Evolutionary conservation across 179 eudicot genomes (phyloP).

Genomic region (Spinacia oleracea): DNA sequence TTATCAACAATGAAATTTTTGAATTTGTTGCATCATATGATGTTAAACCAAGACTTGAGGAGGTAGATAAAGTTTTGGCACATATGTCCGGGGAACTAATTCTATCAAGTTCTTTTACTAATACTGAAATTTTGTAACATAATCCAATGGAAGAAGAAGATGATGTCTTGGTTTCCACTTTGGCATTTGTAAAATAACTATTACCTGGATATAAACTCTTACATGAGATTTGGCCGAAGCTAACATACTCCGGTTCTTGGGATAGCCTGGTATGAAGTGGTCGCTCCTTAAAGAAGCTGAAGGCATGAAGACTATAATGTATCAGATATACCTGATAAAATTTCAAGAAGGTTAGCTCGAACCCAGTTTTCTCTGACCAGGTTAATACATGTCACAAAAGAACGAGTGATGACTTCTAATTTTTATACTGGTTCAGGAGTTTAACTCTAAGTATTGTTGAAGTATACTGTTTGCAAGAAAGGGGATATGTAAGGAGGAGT

Average conservation of each 20-base stretch:
- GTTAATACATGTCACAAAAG: background rate
- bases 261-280: background rate
- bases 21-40: constrained; percentile 37
- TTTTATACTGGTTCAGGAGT: background rate
- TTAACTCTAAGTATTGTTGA: too few relatives aligned
- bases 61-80: constrained; percentile 26
- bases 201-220: background rate
- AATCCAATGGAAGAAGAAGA: background rate
- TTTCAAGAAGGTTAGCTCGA: too few relatives aligned
- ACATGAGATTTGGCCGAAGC: background rate
- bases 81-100: constrained; percentile 24
- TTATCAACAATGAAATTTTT: constrained; percentile 26
- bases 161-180: background rate
- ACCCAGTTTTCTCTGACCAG: background rate
- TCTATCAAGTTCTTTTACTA: constrained; percentile 13
- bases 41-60: constrained; percentile 28
- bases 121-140: constrained; percentile 21
- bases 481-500: too few relatives aligned
- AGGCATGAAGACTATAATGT: background rate
- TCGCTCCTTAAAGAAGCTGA: background rate
- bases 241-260: background rate
- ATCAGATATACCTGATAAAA: background rate
- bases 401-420: too few relatives aligned
- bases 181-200: background rate
- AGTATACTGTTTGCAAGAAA: background rate